A percentile compares a stretch with the other conserved stretches of the same genome.
phyloP scores from a whole-genome alignment of 495 filamentous ascomycete species.

The Penicillium roqueforti region DNA sequence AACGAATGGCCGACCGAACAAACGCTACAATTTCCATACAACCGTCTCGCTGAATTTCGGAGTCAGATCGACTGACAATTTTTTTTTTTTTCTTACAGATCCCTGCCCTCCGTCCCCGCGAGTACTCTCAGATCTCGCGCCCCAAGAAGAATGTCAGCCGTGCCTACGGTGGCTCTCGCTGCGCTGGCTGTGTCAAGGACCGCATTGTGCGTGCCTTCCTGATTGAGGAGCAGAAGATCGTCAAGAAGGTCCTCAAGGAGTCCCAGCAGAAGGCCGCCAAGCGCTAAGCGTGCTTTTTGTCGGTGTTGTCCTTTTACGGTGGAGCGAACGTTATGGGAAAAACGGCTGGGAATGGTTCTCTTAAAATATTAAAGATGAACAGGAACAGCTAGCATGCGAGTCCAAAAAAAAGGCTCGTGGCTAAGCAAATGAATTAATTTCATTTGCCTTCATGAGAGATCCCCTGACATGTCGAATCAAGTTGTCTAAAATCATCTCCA shows the following conservation, averaged over 20 bases:
- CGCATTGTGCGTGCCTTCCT: conserved; percentile 94
- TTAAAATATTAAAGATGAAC: conserved; percentile 34
- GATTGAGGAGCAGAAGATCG: conserved; percentile 99
- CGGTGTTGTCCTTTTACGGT: conserved; percentile 42
- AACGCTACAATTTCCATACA: conserved; percentile 8
- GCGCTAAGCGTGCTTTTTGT: conserved; percentile 45
- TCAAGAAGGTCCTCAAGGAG: conserved; percentile 99
- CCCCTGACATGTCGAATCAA: conserved; percentile 19
- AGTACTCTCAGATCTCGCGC: conserved; percentile 92
- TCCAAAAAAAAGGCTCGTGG: conserved; percentile 19
- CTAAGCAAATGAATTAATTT: conserved; percentile 37
- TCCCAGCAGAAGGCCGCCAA: conserved; percentile 69
- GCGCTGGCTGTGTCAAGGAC: conserved; percentile 98
- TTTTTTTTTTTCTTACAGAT: conserved; percentile 52
- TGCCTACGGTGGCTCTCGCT: conserved; percentile 96
- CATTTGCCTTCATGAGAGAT: conserved; percentile 30
- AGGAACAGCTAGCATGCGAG: conserved; percentile 31
- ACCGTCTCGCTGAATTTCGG: conserved; percentile 3
- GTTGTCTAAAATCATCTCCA: conserved; percentile 7
- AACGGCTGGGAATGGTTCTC: conserved; percentile 34
- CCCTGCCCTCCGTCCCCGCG: conserved; percentile 92
- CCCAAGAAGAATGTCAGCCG: conserved; percentile 99
- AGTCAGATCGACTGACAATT: conserved; percentile 20
- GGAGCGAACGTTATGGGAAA: conserved; percentile 42
- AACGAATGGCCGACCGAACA: conserved; percentile 9